These are phyloP conservation scores for Pyrenochaeta sp. DNA, from an alignment of 2,329 filamentous ascomycete species.

Conservation along the genomic window DNA sequence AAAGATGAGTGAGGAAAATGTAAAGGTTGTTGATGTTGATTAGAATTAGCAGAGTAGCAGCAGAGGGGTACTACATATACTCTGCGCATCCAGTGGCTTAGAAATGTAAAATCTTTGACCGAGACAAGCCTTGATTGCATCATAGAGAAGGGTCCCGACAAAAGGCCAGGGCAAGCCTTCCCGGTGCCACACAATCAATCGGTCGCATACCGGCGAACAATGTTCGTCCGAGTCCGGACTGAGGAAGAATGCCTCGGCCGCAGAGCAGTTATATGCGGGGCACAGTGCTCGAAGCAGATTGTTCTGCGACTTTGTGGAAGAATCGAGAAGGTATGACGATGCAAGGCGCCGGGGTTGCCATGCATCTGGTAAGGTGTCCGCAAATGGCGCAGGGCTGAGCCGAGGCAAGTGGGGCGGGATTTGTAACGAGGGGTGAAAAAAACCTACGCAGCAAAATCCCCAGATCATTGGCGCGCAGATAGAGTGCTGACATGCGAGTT, in stretches of 20 bases:
- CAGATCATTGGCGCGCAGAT: neutral
- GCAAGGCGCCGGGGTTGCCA: constrained; percentile 18
- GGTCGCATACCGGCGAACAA: constrained; percentile 16
- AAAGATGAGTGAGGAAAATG: neutral
- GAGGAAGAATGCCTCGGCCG: constrained; percentile 3
- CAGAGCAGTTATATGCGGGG: neutral
- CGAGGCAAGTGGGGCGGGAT: constrained; percentile 36
- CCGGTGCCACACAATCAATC: constrained; percentile 5
- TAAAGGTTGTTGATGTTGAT: constrained; percentile 2
- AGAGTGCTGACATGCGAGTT: neutral
- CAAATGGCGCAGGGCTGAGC: constrained; percentile 18
- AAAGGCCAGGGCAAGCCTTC: neutral
- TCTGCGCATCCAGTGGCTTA: constrained; percentile 7
- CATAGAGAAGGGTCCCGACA: constrained; percentile 11
- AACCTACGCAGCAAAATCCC: neutral
- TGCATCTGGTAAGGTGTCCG: constrained; percentile 26
- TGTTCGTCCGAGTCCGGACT: constrained; percentile 1
- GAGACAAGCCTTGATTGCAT: constrained; percentile 22
- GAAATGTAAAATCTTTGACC: constrained; percentile 12
- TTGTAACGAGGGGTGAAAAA: neutral
- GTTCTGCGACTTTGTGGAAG: constrained; percentile 7
- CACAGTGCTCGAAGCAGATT: constrained; percentile 7
- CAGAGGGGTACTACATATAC: constrained; percentile 19
- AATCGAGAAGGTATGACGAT: constrained; percentile 24
- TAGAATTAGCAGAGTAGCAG: constrained; percentile 6